These are phyloP conservation scores for Ophiostoma angusticollis DNA, from an alignment of 2,329 filamentous ascomycete genomes.

Conservation along the genomic window DNA sequence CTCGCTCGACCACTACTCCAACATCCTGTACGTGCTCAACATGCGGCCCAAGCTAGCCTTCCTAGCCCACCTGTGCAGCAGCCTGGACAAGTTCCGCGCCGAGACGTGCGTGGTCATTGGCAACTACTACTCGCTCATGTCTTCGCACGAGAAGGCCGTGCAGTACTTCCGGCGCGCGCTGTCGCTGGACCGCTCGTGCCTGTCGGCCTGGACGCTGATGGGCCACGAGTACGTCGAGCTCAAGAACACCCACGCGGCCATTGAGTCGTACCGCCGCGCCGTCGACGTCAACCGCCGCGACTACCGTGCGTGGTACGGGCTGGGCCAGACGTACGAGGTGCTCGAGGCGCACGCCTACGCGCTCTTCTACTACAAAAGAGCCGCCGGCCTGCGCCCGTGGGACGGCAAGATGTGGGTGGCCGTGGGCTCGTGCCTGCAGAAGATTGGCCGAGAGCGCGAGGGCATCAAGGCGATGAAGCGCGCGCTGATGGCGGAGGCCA, in stretches of 20 bases:
- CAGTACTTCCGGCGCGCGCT: slow-evolving; percentile 93
- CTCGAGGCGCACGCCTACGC: slow-evolving; percentile 97
- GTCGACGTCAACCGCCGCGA: slow-evolving; percentile 94
- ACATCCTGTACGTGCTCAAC: slow-evolving; percentile 90
- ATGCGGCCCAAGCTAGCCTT: slow-evolving; percentile 82
- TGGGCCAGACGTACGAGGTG: slow-evolving; percentile 94
- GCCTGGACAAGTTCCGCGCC: slow-evolving; percentile 88
- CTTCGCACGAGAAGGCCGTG: slow-evolving; percentile 93
- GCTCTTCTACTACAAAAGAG: slow-evolving; percentile 94
- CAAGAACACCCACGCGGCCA: slow-evolving; percentile 96
- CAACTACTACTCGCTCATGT: slow-evolving; percentile 92
- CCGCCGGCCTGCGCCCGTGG: slow-evolving; percentile 82
- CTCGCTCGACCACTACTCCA: slow-evolving; percentile 88
- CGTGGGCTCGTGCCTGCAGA: slow-evolving; percentile 80
- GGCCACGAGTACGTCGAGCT: slow-evolving; percentile 97
- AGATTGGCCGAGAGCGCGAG: slow-evolving; percentile 75
- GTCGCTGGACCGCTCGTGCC: slow-evolving; percentile 76
- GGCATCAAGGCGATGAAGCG: slow-evolving; percentile 93
- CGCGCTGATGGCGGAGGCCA: slow-evolving; percentile 75
- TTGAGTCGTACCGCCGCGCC: slow-evolving; percentile 89
- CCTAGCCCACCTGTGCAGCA: slow-evolving; percentile 78
- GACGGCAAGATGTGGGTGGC: slow-evolving; percentile 99
- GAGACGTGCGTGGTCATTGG: slow-evolving; percentile 95
- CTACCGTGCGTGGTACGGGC: slow-evolving; percentile 94
- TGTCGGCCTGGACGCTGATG: slow-evolving; percentile 97